Evolutionary conservation across 2,329 filamentous ascomycete genomes (phyloP).

Genomic region (Aaosphaeria arxii): DNA sequence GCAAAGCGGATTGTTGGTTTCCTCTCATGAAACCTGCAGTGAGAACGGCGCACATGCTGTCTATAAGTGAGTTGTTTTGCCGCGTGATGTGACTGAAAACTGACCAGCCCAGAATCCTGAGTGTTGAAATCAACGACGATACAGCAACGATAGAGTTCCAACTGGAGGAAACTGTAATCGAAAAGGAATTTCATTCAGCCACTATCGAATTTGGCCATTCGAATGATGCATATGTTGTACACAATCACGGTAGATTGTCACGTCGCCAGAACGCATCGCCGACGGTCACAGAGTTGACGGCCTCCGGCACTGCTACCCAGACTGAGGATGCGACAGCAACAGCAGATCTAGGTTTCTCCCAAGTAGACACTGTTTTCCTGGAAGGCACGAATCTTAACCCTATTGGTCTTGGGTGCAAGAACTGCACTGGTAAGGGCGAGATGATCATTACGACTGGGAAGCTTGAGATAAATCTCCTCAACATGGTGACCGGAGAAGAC

Average conservation of each 20-base stretch:
- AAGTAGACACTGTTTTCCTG: slow-evolving; percentile 3
- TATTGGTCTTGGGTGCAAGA: slow-evolving; percentile 1
- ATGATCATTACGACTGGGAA: neutral
- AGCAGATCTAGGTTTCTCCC: neutral
- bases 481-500: neutral
- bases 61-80: neutral
- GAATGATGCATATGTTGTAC: neutral
- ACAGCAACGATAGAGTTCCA: neutral
- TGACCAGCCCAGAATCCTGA: neutral
- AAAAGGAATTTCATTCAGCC: neutral
- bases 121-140: neutral
- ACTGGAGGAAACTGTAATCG: neutral
- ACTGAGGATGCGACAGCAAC: neutral
- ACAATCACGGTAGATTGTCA: slow-evolving; percentile 1
- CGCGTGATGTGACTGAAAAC: too few relatives aligned
- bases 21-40: slow-evolving; percentile 1
- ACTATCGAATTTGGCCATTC: neutral
- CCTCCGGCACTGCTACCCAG: neutral
- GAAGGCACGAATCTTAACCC: neutral
- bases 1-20: slow-evolving; percentile 1
- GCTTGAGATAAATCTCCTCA: neutral
- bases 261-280: neutral
- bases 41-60: slow-evolving; percentile 2
- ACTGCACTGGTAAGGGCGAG: slow-evolving; percentile 3
- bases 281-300: neutral